Evolutionary conservation across 495 filamentous ascomycete genomes (phyloP).

Genomic region (Hypoxylon crocopeplum): DNA sequence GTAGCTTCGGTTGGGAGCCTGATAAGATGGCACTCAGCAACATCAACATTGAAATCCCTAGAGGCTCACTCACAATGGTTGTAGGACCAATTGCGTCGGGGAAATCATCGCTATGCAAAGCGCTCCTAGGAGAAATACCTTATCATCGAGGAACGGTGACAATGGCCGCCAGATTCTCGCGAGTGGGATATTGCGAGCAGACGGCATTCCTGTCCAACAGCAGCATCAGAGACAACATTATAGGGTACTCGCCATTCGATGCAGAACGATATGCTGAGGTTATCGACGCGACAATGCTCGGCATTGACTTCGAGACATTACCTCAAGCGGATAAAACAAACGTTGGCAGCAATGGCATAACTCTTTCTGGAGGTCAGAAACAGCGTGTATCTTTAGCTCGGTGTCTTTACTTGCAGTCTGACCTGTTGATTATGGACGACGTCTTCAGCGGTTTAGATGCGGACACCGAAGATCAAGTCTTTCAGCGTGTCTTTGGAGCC

Average conservation of each 20-base stretch:
- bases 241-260: conserved; percentile 58
- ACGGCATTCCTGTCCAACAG: conserved; percentile 63
- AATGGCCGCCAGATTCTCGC: conserved; percentile 1
- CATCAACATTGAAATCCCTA: conserved; percentile 46
- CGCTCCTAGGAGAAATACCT: conserved; percentile 58
- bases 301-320: conserved; percentile 56
- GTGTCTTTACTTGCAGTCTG: conserved; percentile 63
- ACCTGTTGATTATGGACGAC: conserved; percentile 64
- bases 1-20: conserved; percentile 53
- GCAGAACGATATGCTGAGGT: conserved; percentile 67
- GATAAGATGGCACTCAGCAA: conserved; percentile 44
- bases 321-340: conserved; percentile 65
- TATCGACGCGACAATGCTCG: conserved; percentile 68
- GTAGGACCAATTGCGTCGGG: conserved; percentile 58
- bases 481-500: conserved; percentile 61
- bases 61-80: conserved; percentile 47
- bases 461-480: conserved; percentile 66
- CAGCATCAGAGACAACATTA: conserved; percentile 65
- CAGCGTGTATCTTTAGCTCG: conserved; percentile 68
- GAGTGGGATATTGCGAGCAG: conserved; percentile 46
- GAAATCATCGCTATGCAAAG: conserved; percentile 58
- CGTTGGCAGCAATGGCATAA: conserved; percentile 69
- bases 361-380: conserved; percentile 70
- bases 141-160: conserved; percentile 35
- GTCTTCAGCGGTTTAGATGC: conserved; percentile 67